Evolutionary conservation across 164 flowering plant genomes (phyloP), one percentile per base, ranked within the genome.

Genomic region (Vitis rupestris): DNA sequence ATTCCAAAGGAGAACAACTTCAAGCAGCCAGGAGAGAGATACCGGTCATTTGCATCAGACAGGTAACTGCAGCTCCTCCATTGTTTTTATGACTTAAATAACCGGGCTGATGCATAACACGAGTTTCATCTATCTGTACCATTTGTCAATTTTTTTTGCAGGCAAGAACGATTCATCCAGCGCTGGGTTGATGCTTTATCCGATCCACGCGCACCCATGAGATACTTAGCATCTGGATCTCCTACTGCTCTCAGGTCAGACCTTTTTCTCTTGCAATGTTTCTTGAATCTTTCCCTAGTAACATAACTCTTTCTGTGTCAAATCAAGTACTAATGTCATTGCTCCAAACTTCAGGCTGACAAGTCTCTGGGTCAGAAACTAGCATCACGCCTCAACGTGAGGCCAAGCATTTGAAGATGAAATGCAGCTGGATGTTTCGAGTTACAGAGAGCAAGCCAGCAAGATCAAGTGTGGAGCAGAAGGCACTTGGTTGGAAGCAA

Each of bases 171-270:
- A 14, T 94, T 83, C 59, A 61, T 90, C 68, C 1, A 76, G 59
- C 80, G 94, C 64, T 86, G 84, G 87, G 81, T 94, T 65, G 85
- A 86, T 5, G 90, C 94, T 16, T 63, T 92, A 59, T 85, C 97
- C 50, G 98, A 94, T 59, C 87, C 92, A 4, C 88, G 97, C 55
- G 87, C 72, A 94, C 98, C 61, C 92, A 88, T 64, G 98, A 92
- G 75, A 83, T 94, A 72, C 87, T 92, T 68, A 74, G 80, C 76
- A 88, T 88, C 70, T 94, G 98, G 98, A 70, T 94, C 76, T 83
- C 96, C 14, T 92, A 85, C 82, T 90, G 91, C 91, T 70, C 94
- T 79, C 97, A 89, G 92, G 98, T 92, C 7, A 66, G 72, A 56
- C 51, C 10, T 4, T 31, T 44, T 10, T 15, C 14, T 1, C 10